Conservation (phyloP, 805 yeast species). For the Monosporozyma servazzii region DNA sequence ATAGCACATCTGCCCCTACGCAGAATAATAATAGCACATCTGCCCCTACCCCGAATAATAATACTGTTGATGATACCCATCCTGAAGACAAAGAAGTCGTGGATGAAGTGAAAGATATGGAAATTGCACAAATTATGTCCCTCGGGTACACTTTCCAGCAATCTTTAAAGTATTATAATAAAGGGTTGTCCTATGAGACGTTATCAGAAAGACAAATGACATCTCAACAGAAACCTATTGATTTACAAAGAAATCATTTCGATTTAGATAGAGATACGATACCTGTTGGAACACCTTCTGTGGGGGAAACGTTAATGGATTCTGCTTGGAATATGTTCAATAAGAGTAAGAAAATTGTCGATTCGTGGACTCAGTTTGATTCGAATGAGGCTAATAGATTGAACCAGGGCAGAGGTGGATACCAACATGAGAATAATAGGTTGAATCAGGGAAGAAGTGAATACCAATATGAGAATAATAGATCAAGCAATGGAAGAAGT, state of each 20-base stretch:
- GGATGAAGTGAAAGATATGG: conserved; percentile 30
- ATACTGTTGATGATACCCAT: not conserved
- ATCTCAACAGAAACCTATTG: not conserved
- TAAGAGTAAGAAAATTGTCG: conserved; percentile 27
- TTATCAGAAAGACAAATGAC: conserved; percentile 3
- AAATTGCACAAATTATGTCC: conserved; percentile 29
- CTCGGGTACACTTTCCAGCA: conserved; percentile 19
- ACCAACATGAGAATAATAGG: not conserved
- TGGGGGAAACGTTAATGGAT: not conserved
- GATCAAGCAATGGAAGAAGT: too few relatives aligned
- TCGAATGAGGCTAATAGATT: not conserved
- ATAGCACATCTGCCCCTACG: not conserved
- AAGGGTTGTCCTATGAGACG: conserved; percentile 21
- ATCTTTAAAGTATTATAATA: conserved; percentile 18
- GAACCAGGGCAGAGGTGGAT: not conserved
- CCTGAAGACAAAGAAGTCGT: conserved; percentile 6
- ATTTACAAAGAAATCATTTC: not conserved
- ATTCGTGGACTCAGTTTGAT: conserved; percentile 7
- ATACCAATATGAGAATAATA: too few relatives aligned
- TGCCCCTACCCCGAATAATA: not conserved
- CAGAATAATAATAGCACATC: not conserved
- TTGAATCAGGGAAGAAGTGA: too few relatives aligned
- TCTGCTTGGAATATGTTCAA: conserved; percentile 22
- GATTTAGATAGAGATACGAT: not conserved
- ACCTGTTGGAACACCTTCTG: not conserved